Base-by-base conservation (phyloP, 176 grass and related monocot genomes). In the Bothriochloa decipiens region DNA sequence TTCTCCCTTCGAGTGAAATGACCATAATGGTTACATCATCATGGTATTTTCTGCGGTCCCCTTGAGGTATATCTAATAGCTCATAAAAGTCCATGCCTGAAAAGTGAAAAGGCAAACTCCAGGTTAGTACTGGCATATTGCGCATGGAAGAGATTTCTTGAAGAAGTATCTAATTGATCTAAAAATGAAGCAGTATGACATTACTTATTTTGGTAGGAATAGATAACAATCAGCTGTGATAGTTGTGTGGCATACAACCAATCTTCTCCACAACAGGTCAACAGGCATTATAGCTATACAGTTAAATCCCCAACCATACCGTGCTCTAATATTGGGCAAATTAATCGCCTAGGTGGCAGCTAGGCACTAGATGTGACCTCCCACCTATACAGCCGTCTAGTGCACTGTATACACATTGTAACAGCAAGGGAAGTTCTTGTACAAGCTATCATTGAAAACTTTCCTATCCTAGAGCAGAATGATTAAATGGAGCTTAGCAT, bases 21-120 rank as follows among this genome's bases (percentile, higher is more conserved):
- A 97, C 90, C 92, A 97, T 97, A 55, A 97, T 86, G 11, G 94
- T 97, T 69, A 97, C 92, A 83, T 97, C 92, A 77, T 97, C 94
- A 70, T 97, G 94, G 83, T 97, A 94, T 86, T 94, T 94, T 73
- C 94, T 81, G 37, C 94, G 88, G 57, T 97, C 94, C 33, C 94
- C 94, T 82, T 94, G 94, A 87, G 94, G 94, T 89, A 97, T 92
- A 75, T 97, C 94, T 85, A 97, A 70, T 75, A 97, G 71, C 81
- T 94, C 94, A 9, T 86, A 82, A 26, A 97, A 97, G 58, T 97
- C 92, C 90, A 97, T 87, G 72, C 94, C 94, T 97, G 66, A 60
- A 25, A 88, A 85, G 11, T 97, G 66, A 60, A 25, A 89, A 86
- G 11, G 14, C 65, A 68, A 78, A 79, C 36, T 26, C 0, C 1